A percentile compares a stretch with the other conserved stretches of the same genome.
Evolutionary conservation across 805 yeast species (phyloP).

Genomic region (Myxozyma lipomycoides): DNA sequence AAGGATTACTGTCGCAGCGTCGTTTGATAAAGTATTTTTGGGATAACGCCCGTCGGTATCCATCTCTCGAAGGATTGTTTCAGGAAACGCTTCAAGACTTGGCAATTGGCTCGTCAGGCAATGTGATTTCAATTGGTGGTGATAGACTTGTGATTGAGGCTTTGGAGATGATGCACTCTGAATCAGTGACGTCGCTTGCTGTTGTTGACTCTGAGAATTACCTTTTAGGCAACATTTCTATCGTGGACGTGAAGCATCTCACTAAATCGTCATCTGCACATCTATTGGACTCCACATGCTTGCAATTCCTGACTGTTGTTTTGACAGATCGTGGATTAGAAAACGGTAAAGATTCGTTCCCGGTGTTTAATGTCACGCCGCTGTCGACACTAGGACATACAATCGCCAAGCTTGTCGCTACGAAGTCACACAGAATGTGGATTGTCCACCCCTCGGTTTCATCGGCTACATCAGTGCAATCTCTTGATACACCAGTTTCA

Average conservation of each 20-base stretch:
- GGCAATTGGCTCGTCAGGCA: slow-evolving; percentile 61
- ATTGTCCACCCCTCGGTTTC: slow-evolving; percentile 36
- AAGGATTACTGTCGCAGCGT: slow-evolving; percentile 88
- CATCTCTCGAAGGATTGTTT: slow-evolving; percentile 70
- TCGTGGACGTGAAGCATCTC: slow-evolving; percentile 71
- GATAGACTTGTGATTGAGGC: slow-evolving; percentile 88
- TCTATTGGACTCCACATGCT: slow-evolving; percentile 72
- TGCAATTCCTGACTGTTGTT: slow-evolving; percentile 82
- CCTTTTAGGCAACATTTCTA: slow-evolving; percentile 86
- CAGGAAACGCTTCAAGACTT: slow-evolving; percentile 62
- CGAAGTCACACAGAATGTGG: slow-evolving; percentile 68
- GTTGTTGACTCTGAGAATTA: slow-evolving; percentile 77
- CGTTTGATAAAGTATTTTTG: slow-evolving; percentile 78
- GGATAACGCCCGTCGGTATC: slow-evolving; percentile 88
- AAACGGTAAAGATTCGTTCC: slow-evolving; percentile 94
- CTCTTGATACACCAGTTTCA: slow-evolving; percentile 21
- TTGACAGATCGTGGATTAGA: slow-evolving; percentile 84
- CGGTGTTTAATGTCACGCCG: slow-evolving; percentile 87
- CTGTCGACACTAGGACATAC: slow-evolving; percentile 79
- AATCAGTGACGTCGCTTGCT: slow-evolving; percentile 84
- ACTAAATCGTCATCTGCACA: slow-evolving; percentile 84
- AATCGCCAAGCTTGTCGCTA: slow-evolving; percentile 91
- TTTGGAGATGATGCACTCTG: slow-evolving; percentile 70
- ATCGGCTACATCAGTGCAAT: slow-evolving; percentile 15
- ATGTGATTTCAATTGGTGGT: slow-evolving; percentile 75